Percentiles rank a stretch among this genome's conserved stretches.
These are phyloP conservation scores for Eimeria necatrix DNA, from an alignment of 169 alveolate species.

Conservation along the genomic window DNA sequence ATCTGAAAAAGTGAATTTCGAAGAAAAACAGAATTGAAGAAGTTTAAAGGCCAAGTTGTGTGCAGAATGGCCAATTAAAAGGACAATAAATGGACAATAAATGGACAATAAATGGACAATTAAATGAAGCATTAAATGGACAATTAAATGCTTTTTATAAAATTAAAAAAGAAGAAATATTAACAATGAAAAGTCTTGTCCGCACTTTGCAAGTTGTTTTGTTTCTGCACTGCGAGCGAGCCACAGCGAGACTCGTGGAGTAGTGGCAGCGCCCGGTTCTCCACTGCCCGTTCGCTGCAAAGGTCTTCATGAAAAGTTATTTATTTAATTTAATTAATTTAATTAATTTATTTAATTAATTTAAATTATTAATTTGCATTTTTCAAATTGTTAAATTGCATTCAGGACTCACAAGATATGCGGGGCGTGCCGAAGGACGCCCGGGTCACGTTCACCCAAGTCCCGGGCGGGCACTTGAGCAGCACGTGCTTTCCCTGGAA, in stretches of 20 bases:
- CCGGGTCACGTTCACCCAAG: not conserved
- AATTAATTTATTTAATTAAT: not conserved
- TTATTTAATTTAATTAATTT: not conserved
- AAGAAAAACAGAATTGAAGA: not conserved
- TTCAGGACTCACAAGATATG: not conserved
- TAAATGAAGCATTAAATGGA: not conserved
- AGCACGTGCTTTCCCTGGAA: constrained; percentile 38
- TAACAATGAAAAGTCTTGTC: not conserved
- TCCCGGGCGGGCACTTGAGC: constrained; percentile 69
- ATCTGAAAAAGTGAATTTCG: not conserved
- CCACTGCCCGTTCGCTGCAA: constrained; percentile 26
- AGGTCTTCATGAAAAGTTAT: not conserved
- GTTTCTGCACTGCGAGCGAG: constrained; percentile 10
- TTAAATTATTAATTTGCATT: not conserved
- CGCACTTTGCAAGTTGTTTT: constrained; percentile 38
- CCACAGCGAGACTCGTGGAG: constrained; percentile 1
- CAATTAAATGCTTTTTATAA: no score
- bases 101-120: no score
- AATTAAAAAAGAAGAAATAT: no score
- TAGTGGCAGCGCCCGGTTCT: constrained; percentile 4
- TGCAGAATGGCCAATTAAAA: no score
- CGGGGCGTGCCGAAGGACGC: constrained; percentile 58
- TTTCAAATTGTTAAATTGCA: not conserved
- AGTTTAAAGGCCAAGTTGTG: no score
- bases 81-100: no score